Evolutionary conservation across 495 filamentous ascomycete genomes (phyloP).

Genomic region (Hyaloscypha bicolor): DNA sequence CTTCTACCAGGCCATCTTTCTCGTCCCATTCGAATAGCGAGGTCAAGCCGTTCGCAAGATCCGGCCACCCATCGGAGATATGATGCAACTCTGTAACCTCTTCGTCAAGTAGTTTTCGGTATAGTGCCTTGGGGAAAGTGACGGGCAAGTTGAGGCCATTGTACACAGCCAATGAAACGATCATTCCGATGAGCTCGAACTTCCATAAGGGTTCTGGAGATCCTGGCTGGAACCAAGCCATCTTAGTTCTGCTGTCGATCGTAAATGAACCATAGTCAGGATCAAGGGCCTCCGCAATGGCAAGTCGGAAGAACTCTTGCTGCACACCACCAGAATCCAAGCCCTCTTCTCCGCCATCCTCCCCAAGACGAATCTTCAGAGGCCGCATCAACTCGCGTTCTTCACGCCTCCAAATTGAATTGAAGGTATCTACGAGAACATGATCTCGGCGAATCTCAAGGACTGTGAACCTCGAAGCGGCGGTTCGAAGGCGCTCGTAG

Average conservation of each 20-base stretch:
- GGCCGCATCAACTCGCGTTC: conserved; percentile 80
- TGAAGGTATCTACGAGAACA: conserved; percentile 75
- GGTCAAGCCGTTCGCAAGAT: conserved; percentile 71
- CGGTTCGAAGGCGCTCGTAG: conserved; percentile 61
- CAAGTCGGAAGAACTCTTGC: conserved; percentile 90
- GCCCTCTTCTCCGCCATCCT: conserved; percentile 81
- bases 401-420: conserved; percentile 87
- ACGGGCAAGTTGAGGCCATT: conserved; percentile 90
- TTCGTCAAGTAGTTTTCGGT: conserved; percentile 73
- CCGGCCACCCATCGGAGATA: conserved; percentile 87
- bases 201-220: conserved; percentile 83
- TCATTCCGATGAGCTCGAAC: conserved; percentile 85
- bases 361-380: conserved; percentile 83
- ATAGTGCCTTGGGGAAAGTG: conserved; percentile 82
- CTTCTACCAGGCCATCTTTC: conserved; percentile 74
- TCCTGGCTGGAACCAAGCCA: conserved; percentile 86
- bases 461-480: conserved; percentile 72
- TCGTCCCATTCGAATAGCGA: conserved; percentile 71
- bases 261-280: conserved; percentile 76
- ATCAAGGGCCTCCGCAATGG: conserved; percentile 75
- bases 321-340: conserved; percentile 93
- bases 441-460: conserved; percentile 72
- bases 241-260: conserved; percentile 68
- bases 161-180: conserved; percentile 89
- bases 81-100: conserved; percentile 67